Base-by-base conservation (phyloP, 2,329 filamentous ascomycete genomes). In the Didymella pomorum region DNA sequence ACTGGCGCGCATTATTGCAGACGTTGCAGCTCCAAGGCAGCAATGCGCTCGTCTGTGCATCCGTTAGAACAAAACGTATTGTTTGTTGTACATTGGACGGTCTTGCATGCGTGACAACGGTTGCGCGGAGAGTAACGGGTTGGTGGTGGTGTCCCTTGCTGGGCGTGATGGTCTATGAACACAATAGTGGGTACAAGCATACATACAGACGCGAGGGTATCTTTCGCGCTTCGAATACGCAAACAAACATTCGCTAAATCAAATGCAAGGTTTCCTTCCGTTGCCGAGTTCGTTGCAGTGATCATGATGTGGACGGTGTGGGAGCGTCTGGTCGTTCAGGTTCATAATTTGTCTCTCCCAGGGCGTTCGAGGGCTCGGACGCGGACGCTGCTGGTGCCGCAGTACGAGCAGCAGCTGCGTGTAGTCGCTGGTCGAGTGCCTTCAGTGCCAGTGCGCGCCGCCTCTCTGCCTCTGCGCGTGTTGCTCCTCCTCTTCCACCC, bases 391-490 rank as follows among this genome's bases (percentile, higher is more conserved):
- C 62, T 20, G 79, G 74, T 20, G 82, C 72, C 26, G 80, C 75
- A 45, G 83, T 79, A 58, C 74, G 84, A 31, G 82, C 82, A 16
- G 90, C 89, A 3, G 93, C 92, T n/a, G 92, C 90, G 76, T 95
- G 91, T 51, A 99, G 81, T 64, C 95, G 85, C 79, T 98, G 93
- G 76, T 99, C 95, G 53, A 99, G 80, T 3, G 93, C 94, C 74
- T 94, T 94, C 55, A 99, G 83, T 1, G 95, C 95, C 65, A 99
- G 80, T 0, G 93, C 93, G 65, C 95, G 86, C 74, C 95, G 86
- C 65, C 95, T 83, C 81, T 98, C 95, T 0, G 94, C 94, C 78
- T 98, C 95, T 48, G 95, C 94, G 58, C 93, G 87, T 48, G 93
- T 91, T 50, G 88, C 87, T 12, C 79, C 77, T 21, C 77, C 88